A percentile compares a stretch with the other conserved stretches of the same genome.
Evolutionary conservation across 345 rosid species (phyloP).

Genomic region (Populus deltoides): DNA sequence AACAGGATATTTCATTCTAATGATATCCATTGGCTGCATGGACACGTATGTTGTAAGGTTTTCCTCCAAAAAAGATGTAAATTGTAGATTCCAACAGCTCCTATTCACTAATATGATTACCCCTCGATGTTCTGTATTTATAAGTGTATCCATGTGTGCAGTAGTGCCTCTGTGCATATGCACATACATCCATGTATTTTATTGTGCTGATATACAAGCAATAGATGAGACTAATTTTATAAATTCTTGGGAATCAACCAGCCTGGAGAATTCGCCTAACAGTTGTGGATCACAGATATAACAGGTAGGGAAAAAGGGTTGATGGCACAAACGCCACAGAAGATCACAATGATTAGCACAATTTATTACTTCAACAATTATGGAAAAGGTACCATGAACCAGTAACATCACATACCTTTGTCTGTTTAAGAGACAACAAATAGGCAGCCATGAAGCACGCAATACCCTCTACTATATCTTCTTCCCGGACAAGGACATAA

Average conservation of each 20-base stretch:
- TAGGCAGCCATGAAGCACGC: constrained; percentile 95
- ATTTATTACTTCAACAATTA: neutral
- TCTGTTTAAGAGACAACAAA: constrained; percentile 75
- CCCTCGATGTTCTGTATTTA: neutral
- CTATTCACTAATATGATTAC: neutral
- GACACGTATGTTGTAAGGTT: no score
- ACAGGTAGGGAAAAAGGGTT: neutral
- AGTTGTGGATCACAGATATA: neutral
- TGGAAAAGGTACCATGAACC: neutral
- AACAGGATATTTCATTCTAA: neutral
- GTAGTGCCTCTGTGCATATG: neutral
- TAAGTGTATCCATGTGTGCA: neutral
- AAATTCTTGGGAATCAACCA: neutral
- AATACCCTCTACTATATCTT: constrained; percentile 91
- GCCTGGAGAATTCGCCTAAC: neutral
- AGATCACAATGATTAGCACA: neutral
- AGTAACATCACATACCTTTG: constrained; percentile 58
- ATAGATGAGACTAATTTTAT: neutral
- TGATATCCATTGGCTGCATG: neutral
- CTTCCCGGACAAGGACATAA: constrained; percentile 85
- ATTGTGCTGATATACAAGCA: neutral
- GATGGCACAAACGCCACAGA: neutral
- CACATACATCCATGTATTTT: neutral
- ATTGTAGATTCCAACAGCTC: neutral
- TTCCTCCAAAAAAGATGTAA: neutral